Percentiles rank a stretch among this genome's conserved stretches.
Conservation (phyloP, 257 asterid genomes). For the Solanum dulcamara region DNA sequence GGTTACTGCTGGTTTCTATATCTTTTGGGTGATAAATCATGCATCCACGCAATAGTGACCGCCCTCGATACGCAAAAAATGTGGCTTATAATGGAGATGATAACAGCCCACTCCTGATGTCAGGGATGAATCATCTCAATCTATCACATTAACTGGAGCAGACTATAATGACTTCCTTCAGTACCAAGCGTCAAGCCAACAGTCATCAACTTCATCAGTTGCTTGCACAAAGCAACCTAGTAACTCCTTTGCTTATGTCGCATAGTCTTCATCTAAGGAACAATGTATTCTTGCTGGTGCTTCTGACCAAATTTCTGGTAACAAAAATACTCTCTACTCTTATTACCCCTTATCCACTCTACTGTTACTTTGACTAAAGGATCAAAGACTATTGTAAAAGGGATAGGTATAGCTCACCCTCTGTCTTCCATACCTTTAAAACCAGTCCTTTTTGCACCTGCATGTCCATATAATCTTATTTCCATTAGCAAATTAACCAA, state of each 20-base stretch:
- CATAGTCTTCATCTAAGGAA: not conserved
- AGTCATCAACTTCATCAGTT: not conserved
- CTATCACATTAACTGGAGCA: not conserved
- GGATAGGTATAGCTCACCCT: not conserved
- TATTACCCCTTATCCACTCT: not conserved
- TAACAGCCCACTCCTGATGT: not conserved
- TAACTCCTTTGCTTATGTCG: not conserved
- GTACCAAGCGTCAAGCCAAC: not conserved
- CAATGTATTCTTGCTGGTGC: not conserved
- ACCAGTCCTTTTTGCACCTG: not conserved
- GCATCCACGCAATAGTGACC: not conserved
- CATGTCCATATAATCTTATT: not conserved
- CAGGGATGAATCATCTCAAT: not conserved
- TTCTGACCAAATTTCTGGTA: not conserved
- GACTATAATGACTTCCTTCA: not conserved
- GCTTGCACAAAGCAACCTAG: not conserved
- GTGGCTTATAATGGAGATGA: not conserved
- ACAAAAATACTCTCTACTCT: not conserved
- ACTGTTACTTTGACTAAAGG: not conserved
- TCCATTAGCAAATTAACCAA: not conserved
- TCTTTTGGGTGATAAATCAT: not conserved
- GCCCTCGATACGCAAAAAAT: not conserved
- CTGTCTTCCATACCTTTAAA: not conserved
- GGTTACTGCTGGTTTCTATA: not conserved
- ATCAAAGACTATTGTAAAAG: not conserved